Conservation (phyloP, 768 basidiomycete species). For the Tubosaeta brunneosetosa region DNA sequence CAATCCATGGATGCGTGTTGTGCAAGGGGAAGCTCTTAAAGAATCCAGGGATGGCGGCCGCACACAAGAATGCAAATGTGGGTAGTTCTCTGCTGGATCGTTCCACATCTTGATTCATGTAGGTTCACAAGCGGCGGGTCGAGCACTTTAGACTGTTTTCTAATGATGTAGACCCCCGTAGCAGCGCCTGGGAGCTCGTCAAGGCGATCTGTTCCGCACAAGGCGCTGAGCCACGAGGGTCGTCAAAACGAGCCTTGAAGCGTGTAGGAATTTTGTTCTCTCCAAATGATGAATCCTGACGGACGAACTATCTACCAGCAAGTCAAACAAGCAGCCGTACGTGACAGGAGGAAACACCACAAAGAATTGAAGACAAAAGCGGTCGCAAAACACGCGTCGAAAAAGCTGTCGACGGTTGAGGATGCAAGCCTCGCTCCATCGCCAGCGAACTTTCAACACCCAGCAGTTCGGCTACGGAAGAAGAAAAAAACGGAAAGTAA, state of each 20-base stretch:
- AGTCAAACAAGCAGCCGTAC: constrained; percentile 41
- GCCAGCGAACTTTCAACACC: background rate
- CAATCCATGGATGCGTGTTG: constrained; percentile 54
- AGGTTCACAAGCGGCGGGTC: constrained; percentile 65
- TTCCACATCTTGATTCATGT: background rate
- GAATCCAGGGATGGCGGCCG: constrained; percentile 46
- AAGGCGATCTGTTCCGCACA: constrained; percentile 9
- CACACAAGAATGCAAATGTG: constrained; percentile 63
- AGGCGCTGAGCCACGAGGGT: constrained; percentile 11
- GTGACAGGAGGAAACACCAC: constrained; percentile 45
- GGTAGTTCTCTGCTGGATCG: constrained; percentile 28
- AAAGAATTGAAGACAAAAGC: constrained; percentile 42
- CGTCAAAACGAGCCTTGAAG: constrained; percentile 61
- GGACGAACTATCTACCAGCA: constrained; percentile 32
- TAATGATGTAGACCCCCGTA: constrained; percentile 34
- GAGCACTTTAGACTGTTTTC: constrained; percentile 46
- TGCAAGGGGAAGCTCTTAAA: constrained; percentile 76
- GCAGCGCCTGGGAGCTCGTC: constrained; percentile 46
- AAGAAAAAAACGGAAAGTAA: constrained; percentile 13
- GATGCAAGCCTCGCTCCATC: background rate
- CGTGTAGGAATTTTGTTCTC: constrained; percentile 39
- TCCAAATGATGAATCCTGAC: background rate
- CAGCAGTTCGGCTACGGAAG: constrained; percentile 6
- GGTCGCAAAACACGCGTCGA: constrained; percentile 31
- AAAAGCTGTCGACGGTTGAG: background rate